These are phyloP conservation scores for Solanum hybrid DNA, from an alignment of 305 asterid genomes.

Conservation along the genomic window DNA sequence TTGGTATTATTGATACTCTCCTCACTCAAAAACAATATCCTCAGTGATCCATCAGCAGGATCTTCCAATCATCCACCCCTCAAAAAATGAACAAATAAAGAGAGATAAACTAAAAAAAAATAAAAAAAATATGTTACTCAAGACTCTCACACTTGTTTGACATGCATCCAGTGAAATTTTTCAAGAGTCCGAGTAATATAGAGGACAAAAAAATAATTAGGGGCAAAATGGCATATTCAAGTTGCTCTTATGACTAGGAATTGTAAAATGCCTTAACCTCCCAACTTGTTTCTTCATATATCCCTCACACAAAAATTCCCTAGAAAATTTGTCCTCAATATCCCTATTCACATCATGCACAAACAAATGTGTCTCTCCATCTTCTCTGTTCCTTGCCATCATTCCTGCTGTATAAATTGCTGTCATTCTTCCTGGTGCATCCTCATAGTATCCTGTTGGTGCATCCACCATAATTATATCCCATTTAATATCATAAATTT, in stretches of 20 bases:
- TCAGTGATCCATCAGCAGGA: not conserved
- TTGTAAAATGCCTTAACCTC: slow-evolving; percentile 63
- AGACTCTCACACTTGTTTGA: not conserved
- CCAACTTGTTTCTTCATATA: slow-evolving; percentile 72
- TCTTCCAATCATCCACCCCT: not conserved
- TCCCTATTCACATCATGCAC: slow-evolving; percentile 88
- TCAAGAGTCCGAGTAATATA: not conserved
- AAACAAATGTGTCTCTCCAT: slow-evolving; percentile 52
- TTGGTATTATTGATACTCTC: not conserved
- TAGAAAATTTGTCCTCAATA: slow-evolving; percentile 65
- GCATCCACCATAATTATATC: slow-evolving; percentile 92
- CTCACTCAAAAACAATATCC: not conserved
- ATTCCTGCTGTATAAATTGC: slow-evolving; percentile 92
- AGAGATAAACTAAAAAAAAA: not conserved
- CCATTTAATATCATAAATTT: slow-evolving; percentile 50
- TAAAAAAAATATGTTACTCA: not conserved
- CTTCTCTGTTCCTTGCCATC: slow-evolving; percentile 64
- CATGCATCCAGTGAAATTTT: not conserved
- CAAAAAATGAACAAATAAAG: not conserved
- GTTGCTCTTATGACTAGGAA: slow-evolving; percentile 56
- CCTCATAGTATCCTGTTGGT: slow-evolving; percentile 70
- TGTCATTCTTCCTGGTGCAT: slow-evolving; percentile 84
- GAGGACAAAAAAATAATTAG: not conserved
- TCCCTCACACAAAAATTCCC: slow-evolving; percentile 58
- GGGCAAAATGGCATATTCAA: slow-evolving; percentile 48